phyloP scores from a whole-genome alignment of 2,329 filamentous ascomycete genomes.

The Pestalotiopsis sp. region DNA sequence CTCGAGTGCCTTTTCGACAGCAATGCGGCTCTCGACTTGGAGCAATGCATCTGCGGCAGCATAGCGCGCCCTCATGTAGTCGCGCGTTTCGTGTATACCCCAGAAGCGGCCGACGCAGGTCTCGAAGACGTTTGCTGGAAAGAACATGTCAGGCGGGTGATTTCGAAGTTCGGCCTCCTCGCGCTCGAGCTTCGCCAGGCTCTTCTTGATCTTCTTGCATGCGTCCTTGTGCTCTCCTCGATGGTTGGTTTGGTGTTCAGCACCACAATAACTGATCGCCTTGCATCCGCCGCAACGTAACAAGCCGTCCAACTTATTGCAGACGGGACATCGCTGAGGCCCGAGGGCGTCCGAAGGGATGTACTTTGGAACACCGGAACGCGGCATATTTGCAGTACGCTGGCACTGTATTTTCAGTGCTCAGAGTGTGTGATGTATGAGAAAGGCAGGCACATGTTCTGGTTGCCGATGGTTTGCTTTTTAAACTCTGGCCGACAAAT shows the following conservation, averaged over 20 bases:
- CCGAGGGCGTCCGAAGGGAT: not conserved
- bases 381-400: not conserved
- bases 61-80: conserved; percentile 45
- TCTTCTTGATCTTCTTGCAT: conserved; percentile 41
- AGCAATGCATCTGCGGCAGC: conserved; percentile 35
- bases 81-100: conserved; percentile 40
- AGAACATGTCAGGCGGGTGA: conserved; percentile 27
- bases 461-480: not conserved
- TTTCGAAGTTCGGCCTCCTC: conserved; percentile 43
- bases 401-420: not conserved
- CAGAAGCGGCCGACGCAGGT: conserved; percentile 44
- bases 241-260: conserved; percentile 44
- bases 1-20: conserved; percentile 39
- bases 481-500: not conserved
- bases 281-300: conserved; percentile 45
- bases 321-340: not conserved
- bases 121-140: conserved; percentile 39
- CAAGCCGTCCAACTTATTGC: conserved; percentile 19
- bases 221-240: conserved; percentile 38
- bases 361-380: not conserved
- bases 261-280: conserved; percentile 47
- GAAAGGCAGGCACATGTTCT: not conserved
- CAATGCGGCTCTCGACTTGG: conserved; percentile 33
- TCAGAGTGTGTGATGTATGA: not conserved
- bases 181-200: conserved; percentile 26